Evolutionary conservation across 768 basidiomycete species (phyloP), one percentile per base, ranked within the genome.

Genomic region (Sistotremastrum suecicum): DNA sequence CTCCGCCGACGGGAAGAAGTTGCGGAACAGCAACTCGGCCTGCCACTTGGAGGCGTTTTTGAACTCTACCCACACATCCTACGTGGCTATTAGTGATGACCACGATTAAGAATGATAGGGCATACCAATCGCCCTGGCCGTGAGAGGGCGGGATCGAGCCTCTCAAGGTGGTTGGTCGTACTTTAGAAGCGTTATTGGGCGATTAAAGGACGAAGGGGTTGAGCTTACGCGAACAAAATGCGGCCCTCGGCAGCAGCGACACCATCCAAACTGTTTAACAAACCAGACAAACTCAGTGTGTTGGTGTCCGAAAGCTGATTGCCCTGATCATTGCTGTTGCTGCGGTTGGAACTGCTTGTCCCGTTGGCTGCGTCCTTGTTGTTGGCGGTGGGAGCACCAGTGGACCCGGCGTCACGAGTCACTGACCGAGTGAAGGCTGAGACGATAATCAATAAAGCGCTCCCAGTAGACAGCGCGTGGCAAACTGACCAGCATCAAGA

Each of bases 121-220:
- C 20, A 20, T 20, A 20, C 20, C 83, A 87, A 85, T 31, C 84
- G 81, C 11, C 90, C 90, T 4, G 90, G 87, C 44, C 90, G 80
- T n/a, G 80, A 84, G 7, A 94, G 75, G 0, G 90, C 90, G 3
- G 88, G 85, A 54, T 94, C 90, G 1, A 94, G 73, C 34, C 82
- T 76, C 54, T 91, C 86, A n/a, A 90, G 68, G 56, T 92, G 89
- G 61, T 92, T 92, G 7, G 86, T 89, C 11, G 86, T 89, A 0
- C 85, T 87, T 52, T 9, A 37, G 28, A 38, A 9, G 43, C 39
- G 28, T 34, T 29, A 28, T n/a, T 37, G 31, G 37, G 29, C 20
- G 39, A 32, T 37, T 8, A 8, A 34, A n/a, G 12, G 5, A 2
- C 45, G 5, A 9, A 30, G 34, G 34, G 30, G 5, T n/a, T 37